These are phyloP conservation scores for Jatropha multifida DNA, from an alignment of 441 rosid species.

Conservation along the genomic window DNA sequence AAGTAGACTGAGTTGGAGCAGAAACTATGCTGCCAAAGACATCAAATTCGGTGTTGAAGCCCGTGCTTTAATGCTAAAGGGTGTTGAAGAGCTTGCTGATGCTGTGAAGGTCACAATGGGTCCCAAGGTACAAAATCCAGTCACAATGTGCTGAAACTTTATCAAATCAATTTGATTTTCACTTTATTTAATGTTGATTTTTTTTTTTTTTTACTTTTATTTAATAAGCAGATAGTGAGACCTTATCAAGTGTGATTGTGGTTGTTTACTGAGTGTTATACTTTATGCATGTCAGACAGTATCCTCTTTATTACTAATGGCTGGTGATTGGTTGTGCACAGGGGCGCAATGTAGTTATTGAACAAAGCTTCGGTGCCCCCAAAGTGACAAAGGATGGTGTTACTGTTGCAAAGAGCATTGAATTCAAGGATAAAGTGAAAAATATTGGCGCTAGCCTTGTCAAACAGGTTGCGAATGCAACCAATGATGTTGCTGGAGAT, in stretches of 20 bases:
- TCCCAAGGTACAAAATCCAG: slow-evolving; percentile 57
- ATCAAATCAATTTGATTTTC: background rate
- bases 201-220: too few relatives aligned
- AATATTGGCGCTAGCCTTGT: slow-evolving; percentile 95
- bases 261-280: background rate
- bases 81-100: slow-evolving; percentile 88
- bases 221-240: too few relatives aligned
- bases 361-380: slow-evolving; percentile 90
- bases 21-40: slow-evolving; percentile 81
- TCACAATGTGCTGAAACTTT: background rate
- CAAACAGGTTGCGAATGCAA: slow-evolving; percentile 95
- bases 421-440: slow-evolving; percentile 76
- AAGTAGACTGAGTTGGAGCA: slow-evolving; percentile 56
- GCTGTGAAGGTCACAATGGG: slow-evolving; percentile 94
- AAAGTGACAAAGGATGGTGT: slow-evolving; percentile 96
- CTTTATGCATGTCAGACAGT: background rate
- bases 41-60: slow-evolving; percentile 86
- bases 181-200: background rate
- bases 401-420: slow-evolving; percentile 89
- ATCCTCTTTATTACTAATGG: background rate
- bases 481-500: slow-evolving; percentile 89
- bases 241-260: background rate
- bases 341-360: slow-evolving; percentile 88
- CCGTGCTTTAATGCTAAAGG: slow-evolving; percentile 79
- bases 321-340: slow-evolving; percentile 10